Conservation (phyloP, 2,329 filamentous ascomycete species). For the Byssothecium circinans region DNA sequence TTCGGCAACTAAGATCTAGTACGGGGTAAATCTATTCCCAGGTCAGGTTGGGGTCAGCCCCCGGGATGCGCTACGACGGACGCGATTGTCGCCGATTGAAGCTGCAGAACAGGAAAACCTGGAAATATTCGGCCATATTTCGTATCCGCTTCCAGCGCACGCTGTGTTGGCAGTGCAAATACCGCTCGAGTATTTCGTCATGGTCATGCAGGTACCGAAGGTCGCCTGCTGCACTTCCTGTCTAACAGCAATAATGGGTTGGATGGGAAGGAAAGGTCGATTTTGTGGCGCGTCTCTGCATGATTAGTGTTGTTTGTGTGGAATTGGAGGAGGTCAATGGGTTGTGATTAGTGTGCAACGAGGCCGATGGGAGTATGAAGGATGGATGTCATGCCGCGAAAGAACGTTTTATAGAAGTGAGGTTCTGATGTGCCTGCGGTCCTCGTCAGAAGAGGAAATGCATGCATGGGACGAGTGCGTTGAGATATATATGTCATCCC, state of each 20-base stretch:
- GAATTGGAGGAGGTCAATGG: no score
- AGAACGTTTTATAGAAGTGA: neutral
- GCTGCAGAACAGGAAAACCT: no score
- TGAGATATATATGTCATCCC: no score
- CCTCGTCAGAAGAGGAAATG: neutral
- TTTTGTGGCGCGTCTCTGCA: neutral
- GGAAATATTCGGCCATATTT: neutral
- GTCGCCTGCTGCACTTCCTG: neutral
- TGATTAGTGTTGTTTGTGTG: no score
- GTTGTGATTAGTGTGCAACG: no score
- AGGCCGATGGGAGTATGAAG: no score
- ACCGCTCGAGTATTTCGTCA: conserved; percentile 9
- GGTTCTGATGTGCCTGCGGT: neutral
- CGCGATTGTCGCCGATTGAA: no score
- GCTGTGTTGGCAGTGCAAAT: conserved; percentile 4
- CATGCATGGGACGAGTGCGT: no score
- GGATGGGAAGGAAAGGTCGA: neutral
- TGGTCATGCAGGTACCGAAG: conserved; percentile 2
- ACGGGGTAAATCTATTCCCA: neutral
- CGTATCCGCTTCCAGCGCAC: neutral
- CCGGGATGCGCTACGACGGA: no score
- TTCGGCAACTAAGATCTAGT: neutral
- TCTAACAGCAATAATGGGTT: neutral
- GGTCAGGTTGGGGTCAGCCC: neutral
- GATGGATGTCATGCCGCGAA: no score